Percentiles rank a stretch among this genome's conserved stretches.
phyloP scores from a whole-genome alignment of 2,329 filamentous ascomycete species.

The Fonsecaea monophora region DNA sequence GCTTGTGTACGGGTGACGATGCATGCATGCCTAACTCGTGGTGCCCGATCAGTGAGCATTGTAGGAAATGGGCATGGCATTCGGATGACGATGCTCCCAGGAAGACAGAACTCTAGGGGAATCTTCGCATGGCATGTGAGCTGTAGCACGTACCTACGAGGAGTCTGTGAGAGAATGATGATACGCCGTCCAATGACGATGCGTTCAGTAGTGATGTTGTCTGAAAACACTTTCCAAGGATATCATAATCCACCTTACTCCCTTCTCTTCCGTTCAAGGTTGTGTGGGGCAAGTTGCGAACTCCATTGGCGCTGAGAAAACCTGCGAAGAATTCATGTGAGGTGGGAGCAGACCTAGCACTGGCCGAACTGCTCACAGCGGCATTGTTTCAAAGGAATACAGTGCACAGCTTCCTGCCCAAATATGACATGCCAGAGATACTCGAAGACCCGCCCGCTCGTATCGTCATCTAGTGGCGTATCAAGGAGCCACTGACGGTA shows the following conservation, averaged over 20 bases:
- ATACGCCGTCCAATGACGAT: no score
- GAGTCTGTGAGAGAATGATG: neutral
- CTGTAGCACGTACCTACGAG: no score
- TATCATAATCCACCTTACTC: no score
- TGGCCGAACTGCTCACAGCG: slow-evolving; percentile 26
- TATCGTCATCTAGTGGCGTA: slow-evolving; percentile 60
- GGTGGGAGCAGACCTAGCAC: slow-evolving; percentile 1
- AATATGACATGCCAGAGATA: slow-evolving; percentile 70
- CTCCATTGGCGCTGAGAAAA: no score
- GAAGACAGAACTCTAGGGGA: slow-evolving; percentile 15
- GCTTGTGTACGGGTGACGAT: slow-evolving; percentile 9
- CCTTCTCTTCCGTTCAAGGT: no score
- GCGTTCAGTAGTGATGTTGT: no score
- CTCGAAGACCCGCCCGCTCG: slow-evolving; percentile 67
- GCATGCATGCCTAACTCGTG: slow-evolving; percentile 11
- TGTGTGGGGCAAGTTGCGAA: no score
- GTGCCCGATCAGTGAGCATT: slow-evolving; percentile 19
- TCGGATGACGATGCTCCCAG: neutral
- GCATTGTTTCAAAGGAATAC: slow-evolving; percentile 19
- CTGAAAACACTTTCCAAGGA: no score
- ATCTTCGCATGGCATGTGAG: slow-evolving; percentile 13
- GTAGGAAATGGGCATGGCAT: slow-evolving; percentile 18
- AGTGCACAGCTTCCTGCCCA: slow-evolving; percentile 48
- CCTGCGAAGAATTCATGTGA: no score
- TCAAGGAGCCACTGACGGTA: slow-evolving; percentile 66